Evolutionary conservation across 805 yeast species (phyloP), one percentile per base, ranked within the genome.

Genomic region (Hanseniaspora occidentalis): DNA sequence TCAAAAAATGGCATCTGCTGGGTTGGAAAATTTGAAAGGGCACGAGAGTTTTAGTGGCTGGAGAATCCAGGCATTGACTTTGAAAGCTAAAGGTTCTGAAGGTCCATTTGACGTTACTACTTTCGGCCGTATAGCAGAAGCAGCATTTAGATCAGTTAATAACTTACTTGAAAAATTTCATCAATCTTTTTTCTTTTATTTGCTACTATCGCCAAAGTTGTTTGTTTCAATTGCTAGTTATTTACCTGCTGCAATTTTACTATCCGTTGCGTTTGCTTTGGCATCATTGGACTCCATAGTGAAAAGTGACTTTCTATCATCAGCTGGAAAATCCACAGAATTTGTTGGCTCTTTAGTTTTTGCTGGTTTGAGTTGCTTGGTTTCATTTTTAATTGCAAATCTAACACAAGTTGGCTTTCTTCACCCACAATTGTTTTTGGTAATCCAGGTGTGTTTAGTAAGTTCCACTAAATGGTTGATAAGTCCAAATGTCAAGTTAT

Each of bases 161-260:
- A 92, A 92, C 56, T 67, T 92, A 49, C 66, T 89, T 29, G 99
- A 92, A 58, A 94, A 89, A 57, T 89, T 89, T 61, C 99, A 92
- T 60, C 99, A 92, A 61, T 84, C 96, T 1, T 92, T 86, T 53
- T 92, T 92, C 67, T 92, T 88, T 55, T 92, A 89, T 62, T 68
- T 89, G 48, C 57, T 92, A 61, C 60, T 92, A 38, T 73, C 84
- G 0, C 94, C 96, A 19, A 64, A 70, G 42, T 59, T 71, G 43
- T 92, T 92, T 64, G 95, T 92, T 14, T 84, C 96, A 4, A 88
- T 92, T 47, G 96, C 95, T 3, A 84, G 94, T 16, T 92, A 89
- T 56, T 64, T 92, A 39, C 97, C 97, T 1, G 67, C 89, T 2
- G 95, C 94, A 0, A 78, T 80, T 37, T 62, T 83, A 6, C 60